Evolutionary conservation across 169 alveolate species (phyloP), one percentile per base, ranked within the genome.

Genomic region (Cytauxzoon felis): DNA sequence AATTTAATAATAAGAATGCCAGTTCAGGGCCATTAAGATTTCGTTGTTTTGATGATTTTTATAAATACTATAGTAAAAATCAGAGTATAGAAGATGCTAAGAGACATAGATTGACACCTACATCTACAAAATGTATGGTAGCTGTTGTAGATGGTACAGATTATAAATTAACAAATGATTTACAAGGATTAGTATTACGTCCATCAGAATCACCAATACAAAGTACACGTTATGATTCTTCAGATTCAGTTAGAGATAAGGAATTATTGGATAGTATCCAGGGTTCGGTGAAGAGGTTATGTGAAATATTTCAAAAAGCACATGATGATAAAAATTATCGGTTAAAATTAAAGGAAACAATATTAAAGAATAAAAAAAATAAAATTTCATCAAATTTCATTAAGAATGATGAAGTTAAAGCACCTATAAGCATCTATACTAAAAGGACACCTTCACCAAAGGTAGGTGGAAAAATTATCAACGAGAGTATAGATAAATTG

Each of bases 201-300:
- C 13, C 45, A 38, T 38, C 45, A 13, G 45, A 38, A n/a, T n/a
- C n/a, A n/a, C n/a, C n/a, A n/a, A n/a, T n/a, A n/a, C n/a, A n/a
- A n/a, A n/a, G n/a, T 38, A 38, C 13, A 38, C 45, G 13, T 38
- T 13, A 38, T 13, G 8, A 8, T 21, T 27, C 21, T 38, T 33
- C 26, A 43, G 42, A 45, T 53, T 45, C 34, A 19, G 9, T 2
- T 53, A 27, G 52, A 47, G 27, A 43, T 16, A 52, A 27, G 9
- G 63, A 58, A 33, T 38, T 2, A 65, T 42, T 6, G 58, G 34
- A 53, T 36, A 33, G 23, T 30, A 40, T 58, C 21, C 65, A 76
- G 73, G 86, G 86, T n/a, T 53, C 60, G 26, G 86, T 76, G 0
- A 76, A 76, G 69, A 58, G 75, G 26, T 67, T 76, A 13, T 76